phyloP scores from a whole-genome alignment of 1,284 basidiomycete genomes.

The Tilletia caries region DNA sequence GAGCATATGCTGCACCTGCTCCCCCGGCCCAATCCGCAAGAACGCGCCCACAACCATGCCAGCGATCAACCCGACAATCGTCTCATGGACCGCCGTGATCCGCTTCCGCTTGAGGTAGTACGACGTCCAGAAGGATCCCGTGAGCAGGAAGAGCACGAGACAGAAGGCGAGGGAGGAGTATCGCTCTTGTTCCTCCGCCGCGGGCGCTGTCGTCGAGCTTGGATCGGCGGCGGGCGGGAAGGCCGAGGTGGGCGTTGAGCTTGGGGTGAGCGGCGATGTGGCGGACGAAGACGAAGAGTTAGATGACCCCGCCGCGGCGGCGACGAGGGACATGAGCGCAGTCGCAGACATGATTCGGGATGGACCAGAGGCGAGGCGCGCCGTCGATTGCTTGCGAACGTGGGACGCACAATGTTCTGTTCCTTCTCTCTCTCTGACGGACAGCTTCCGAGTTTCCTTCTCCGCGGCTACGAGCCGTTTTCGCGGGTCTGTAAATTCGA shows the following conservation, averaged over 20 bases:
- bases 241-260: constrained; percentile 1
- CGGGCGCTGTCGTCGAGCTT: constrained; percentile 23
- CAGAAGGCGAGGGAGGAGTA: constrained; percentile 51
- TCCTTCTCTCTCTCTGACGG: too few relatives aligned
- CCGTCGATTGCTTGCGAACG: too few relatives aligned
- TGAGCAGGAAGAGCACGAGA: constrained; percentile 85
- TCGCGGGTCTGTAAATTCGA: too few relatives aligned
- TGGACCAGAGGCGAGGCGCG: too few relatives aligned
- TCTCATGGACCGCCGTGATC: constrained; percentile 94
- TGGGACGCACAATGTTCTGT: too few relatives aligned
- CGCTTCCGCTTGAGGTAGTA: constrained; percentile 97
- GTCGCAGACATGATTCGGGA: neutral
- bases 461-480: too few relatives aligned
- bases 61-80: constrained; percentile 88
- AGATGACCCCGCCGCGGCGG: neutral
- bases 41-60: constrained; percentile 90
- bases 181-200: constrained; percentile 48
- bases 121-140: constrained; percentile 88
- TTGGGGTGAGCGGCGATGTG: neutral
- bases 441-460: too few relatives aligned
- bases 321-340: neutral
- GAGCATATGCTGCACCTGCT: constrained; percentile 94
- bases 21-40: constrained; percentile 83
- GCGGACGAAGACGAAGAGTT: neutral
- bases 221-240: constrained; percentile 9